Conservation (phyloP, 225 moss, liverwort and hornwort genomes). For the Asterella californica region DNA sequence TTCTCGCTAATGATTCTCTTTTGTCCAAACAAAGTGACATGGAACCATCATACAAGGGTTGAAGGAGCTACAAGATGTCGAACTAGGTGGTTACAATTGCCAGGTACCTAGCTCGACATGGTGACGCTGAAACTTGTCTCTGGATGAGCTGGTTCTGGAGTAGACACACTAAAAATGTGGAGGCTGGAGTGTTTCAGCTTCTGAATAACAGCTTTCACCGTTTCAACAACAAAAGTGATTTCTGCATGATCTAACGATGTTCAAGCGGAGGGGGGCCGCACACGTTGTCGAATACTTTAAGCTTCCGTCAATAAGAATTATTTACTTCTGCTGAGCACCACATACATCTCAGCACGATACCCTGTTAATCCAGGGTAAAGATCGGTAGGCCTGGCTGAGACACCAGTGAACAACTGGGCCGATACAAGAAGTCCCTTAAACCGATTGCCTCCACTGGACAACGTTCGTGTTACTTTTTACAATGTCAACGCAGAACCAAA, state of each 20-base stretch:
- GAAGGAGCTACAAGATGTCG: background rate
- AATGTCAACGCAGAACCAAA: too few species aligned
- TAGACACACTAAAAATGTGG: background rate
- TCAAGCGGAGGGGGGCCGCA: background rate
- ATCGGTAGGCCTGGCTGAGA: background rate
- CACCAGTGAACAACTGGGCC: background rate
- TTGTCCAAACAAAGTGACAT: background rate
- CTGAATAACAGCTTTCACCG: background rate
- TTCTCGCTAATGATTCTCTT: too few species aligned
- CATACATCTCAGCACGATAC: background rate
- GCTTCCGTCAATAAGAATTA: background rate
- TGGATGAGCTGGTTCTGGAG: background rate
- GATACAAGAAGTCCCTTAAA: background rate
- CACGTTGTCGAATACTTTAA: background rate
- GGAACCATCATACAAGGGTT: background rate
- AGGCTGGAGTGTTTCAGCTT: background rate
- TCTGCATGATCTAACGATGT: background rate
- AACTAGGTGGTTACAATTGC: too few species aligned
- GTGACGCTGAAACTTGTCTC: background rate
- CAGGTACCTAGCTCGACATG: too few species aligned
- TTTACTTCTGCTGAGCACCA: background rate
- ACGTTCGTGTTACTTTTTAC: too few species aligned
- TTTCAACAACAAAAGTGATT: background rate
- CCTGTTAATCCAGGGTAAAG: background rate
- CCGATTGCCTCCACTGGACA: background rate